Percentiles rank a stretch among this genome's conserved stretches.
Conservation (phyloP, 352 stramenopile species). For the Globisporangium canariense region DNA sequence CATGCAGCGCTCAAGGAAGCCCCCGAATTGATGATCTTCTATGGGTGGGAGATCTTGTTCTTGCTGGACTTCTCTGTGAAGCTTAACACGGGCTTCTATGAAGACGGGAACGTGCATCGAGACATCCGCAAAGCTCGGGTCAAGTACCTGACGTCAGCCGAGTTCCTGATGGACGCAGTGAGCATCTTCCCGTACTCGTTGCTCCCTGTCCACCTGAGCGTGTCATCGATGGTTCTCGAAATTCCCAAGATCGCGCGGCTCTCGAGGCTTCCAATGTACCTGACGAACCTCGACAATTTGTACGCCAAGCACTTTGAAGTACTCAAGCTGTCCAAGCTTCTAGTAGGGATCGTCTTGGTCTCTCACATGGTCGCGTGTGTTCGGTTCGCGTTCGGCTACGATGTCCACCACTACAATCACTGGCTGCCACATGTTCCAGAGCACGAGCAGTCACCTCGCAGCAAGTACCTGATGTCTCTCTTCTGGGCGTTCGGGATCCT, state of each 20-base stretch:
- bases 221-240: constrained; percentile 22
- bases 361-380: constrained; percentile 59
- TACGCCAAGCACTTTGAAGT: constrained; percentile 62
- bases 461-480: constrained; percentile 42
- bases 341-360: constrained; percentile 46
- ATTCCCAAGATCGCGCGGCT: constrained; percentile 46
- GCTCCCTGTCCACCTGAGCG: constrained; percentile 7
- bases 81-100: constrained; percentile 55
- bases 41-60: constrained; percentile 47
- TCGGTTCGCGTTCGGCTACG: constrained; percentile 58
- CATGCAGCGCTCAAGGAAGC: constrained; percentile 16
- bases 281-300: constrained; percentile 51
- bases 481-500: constrained; percentile 73
- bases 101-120: constrained; percentile 54
- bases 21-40: constrained; percentile 21
- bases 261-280: constrained; percentile 36
- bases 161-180: constrained; percentile 47
- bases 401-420: constrained; percentile 36
- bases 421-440: constrained; percentile 41
- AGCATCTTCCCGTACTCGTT: constrained; percentile 44
- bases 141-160: constrained; percentile 46
- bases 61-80: constrained; percentile 52
- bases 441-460: constrained; percentile 24
- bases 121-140: constrained; percentile 33
- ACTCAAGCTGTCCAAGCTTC: constrained; percentile 44